Evolutionary conservation across 495 filamentous ascomycete genomes (phyloP), one percentile per base, ranked within the genome.

Genomic region (Aspergillus avenaceus): DNA sequence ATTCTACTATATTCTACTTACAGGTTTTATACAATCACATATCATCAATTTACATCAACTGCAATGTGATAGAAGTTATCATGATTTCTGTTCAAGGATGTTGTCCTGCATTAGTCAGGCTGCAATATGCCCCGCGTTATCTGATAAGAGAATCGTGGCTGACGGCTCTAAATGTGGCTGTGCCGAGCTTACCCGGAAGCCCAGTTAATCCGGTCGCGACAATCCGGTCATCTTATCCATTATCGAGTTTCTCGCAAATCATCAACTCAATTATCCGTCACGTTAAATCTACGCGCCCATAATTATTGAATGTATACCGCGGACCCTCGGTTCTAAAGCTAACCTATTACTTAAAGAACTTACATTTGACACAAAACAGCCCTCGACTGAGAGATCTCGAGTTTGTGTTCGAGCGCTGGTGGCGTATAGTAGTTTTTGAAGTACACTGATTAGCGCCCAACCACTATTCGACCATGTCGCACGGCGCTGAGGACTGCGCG

Each of bases 401-500:
- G n/a, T n/a, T n/a, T n/a, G n/a, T n/a, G n/a, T n/a, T n/a, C n/a
- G n/a, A 16, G 13, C 34, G 11, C 3, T 12, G n/a, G 32, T 36
- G 12, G 5, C 32, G 32, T 14, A 36, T 16, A 11, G 1, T 21
- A 38, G 11, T 38, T 18, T n/a, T n/a, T n/a, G n/a, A 6, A 38
- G 4, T 21, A 14, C 5, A 14, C 21, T 21, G 32, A 36, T 3
- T 32, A 8, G 31, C 31, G 12, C 2, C 9, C 41, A 14, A 14
- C 2, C 16, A 7, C 11, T 26, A 32, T 26, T 19, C 28, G 12
- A 31, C 25, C 4, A 74, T 74, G 71, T 58, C 69, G 37, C 64
- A 72, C 54, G 67, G 65, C 11, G 58, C 63, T 8, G 85, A 89
- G 66, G 93, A 98, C 72, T 84, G 90, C 55, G 88, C 90, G 26